These are phyloP conservation scores for Phtheirospermum japonicum DNA, from an alignment of 257 asterid species.

Conservation along the genomic window DNA sequence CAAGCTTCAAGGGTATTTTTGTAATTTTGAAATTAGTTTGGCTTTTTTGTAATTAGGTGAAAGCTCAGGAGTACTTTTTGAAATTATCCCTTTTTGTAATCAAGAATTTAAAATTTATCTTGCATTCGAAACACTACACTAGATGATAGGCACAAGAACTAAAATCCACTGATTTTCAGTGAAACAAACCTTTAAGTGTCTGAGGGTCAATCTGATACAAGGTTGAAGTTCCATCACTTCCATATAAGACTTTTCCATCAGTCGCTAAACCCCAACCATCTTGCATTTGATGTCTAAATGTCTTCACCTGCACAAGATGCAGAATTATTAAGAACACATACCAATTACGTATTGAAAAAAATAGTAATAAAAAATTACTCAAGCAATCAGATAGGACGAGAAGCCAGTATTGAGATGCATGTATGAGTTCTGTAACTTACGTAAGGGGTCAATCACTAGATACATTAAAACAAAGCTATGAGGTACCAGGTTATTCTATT, in stretches of 20 bases:
- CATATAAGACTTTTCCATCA: constrained; percentile 69
- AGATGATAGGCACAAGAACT: background rate
- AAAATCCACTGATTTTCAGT: constrained; percentile 22
- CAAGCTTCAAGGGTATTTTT: too few relatives aligned
- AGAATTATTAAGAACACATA: background rate
- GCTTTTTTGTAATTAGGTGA: too few relatives aligned
- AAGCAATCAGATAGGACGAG: background rate
- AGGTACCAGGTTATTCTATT: background rate
- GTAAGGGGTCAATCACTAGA: background rate
- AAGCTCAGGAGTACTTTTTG: too few relatives aligned
- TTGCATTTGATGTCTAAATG: constrained; percentile 67
- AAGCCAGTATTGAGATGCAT: background rate
- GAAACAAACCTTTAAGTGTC: constrained; percentile 57
- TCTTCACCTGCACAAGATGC: constrained; percentile 49
- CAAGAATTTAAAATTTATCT: background rate
- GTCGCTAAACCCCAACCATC: constrained; percentile 99
- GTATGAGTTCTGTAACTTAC: background rate
- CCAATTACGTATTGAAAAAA: background rate
- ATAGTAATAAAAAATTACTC: background rate
- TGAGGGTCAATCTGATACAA: constrained; percentile 73
- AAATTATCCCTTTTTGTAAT: too few relatives aligned
- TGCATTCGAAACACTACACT: background rate
- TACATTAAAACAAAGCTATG: background rate
- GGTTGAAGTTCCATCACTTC: constrained; percentile 90
- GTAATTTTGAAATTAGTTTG: too few relatives aligned